These are phyloP conservation scores for Aureobasidium sp. DNA, from an alignment of 2,329 filamentous ascomycete genomes.

Conservation along the genomic window DNA sequence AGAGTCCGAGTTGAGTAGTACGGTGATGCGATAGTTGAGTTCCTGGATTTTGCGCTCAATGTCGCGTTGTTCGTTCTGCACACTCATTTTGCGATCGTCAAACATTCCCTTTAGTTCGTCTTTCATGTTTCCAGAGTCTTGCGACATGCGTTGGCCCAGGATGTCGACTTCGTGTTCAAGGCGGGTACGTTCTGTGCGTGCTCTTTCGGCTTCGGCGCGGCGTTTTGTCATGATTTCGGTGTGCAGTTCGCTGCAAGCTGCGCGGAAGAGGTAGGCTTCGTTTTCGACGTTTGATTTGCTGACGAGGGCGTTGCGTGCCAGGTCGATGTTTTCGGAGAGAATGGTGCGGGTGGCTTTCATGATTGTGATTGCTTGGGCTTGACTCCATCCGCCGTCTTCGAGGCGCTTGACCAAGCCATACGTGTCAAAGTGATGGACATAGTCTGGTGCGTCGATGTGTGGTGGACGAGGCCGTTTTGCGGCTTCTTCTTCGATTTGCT, in stretches of 20 bases:
- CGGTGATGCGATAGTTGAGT: slow-evolving; percentile 93
- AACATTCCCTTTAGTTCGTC: slow-evolving; percentile 95
- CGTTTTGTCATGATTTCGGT: slow-evolving; percentile 78
- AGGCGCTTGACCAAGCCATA: slow-evolving; percentile 83
- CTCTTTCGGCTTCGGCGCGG: slow-evolving; percentile 68
- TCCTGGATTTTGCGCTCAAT: slow-evolving; percentile 88
- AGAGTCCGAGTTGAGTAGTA: slow-evolving; percentile 78
- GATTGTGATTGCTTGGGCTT: slow-evolving; percentile 67
- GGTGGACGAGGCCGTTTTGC: slow-evolving; percentile 41
- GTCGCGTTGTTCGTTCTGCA: slow-evolving; percentile 76
- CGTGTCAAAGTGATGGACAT: slow-evolving; percentile 94
- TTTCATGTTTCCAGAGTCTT: slow-evolving; percentile 73
- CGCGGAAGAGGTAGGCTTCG: slow-evolving; percentile 84
- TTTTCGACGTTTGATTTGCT: slow-evolving; percentile 93
- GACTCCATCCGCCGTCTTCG: slow-evolving; percentile 61
- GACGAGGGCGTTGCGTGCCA: slow-evolving; percentile 73
- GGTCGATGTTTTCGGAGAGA: slow-evolving; percentile 69
- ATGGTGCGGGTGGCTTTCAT: slow-evolving; percentile 88
- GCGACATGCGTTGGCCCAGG: slow-evolving; percentile 71
- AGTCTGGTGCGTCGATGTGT: slow-evolving; percentile 65
- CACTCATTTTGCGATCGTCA: slow-evolving; percentile 89
- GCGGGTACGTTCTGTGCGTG: slow-evolving; percentile 74
- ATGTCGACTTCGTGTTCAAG: slow-evolving; percentile 96
- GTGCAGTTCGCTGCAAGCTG: slow-evolving; percentile 84
- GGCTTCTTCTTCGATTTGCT: slow-evolving; percentile 11